Evolutionary conservation across 2,329 filamentous ascomycete genomes (phyloP).

Genomic region (Botrytis byssoidea): DNA sequence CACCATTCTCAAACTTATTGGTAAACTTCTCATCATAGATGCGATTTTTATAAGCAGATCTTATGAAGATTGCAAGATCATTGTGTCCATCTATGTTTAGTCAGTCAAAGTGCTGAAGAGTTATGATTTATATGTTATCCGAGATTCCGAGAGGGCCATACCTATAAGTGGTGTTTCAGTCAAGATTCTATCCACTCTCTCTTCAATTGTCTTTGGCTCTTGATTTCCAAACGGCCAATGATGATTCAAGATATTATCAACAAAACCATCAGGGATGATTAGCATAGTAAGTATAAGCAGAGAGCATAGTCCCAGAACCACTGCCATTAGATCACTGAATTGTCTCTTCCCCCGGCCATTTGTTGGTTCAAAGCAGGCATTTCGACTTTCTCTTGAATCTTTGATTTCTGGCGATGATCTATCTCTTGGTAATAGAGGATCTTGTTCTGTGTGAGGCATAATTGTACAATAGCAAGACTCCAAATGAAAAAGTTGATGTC

Average conservation of each 20-base stretch:
- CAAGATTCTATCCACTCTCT: slow-evolving; percentile 46
- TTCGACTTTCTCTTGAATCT: slow-evolving; percentile 20
- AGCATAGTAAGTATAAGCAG: slow-evolving; percentile 23
- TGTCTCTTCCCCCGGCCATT: slow-evolving; percentile 9
- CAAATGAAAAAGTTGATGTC: background rate
- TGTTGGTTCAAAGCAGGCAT: slow-evolving; percentile 2
- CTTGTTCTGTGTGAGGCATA: slow-evolving; percentile 30
- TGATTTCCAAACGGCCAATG: slow-evolving; percentile 20
- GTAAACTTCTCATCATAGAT: slow-evolving; percentile 75
- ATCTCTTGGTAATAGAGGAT: slow-evolving; percentile 36
- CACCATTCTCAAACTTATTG: slow-evolving; percentile 69
- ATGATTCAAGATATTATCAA: slow-evolving; percentile 7
- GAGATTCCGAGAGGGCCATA: slow-evolving; percentile 28
- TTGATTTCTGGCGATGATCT: slow-evolving; percentile 35
- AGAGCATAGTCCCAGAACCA: slow-evolving; percentile 25
- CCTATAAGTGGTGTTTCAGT: slow-evolving; percentile 49
- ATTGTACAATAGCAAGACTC: background rate
- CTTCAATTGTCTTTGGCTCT: slow-evolving; percentile 33
- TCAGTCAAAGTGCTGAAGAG: background rate
- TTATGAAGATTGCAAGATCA: slow-evolving; percentile 76
- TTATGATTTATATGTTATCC: background rate
- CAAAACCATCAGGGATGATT: slow-evolving; percentile 21
- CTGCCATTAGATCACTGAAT: slow-evolving; percentile 19
- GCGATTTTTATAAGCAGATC: slow-evolving; percentile 67
- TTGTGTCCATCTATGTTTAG: slow-evolving; percentile 73